phyloP scores from a whole-genome alignment of 2,329 filamentous ascomycete species.

The Pestalotiopsis sp. region DNA sequence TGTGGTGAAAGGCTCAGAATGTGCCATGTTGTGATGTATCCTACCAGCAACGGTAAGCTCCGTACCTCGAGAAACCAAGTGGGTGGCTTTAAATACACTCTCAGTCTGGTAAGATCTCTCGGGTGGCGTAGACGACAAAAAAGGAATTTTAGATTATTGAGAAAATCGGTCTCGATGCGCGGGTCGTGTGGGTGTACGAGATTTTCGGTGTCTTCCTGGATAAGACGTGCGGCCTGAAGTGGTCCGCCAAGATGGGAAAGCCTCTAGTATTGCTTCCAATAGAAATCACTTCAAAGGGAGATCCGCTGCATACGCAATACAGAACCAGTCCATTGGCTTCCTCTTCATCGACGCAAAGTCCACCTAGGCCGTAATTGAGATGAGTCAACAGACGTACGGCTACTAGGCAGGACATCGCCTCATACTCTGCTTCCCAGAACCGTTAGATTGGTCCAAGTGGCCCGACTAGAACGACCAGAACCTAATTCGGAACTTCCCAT shows the following conservation, averaged over 20 bases:
- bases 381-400: not conserved
- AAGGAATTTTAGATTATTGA: not conserved
- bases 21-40: not conserved
- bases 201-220: not conserved
- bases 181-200: not conserved
- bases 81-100: too few relatives aligned
- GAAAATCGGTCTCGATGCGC: not conserved
- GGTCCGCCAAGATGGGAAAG: not conserved
- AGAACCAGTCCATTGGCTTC: not conserved
- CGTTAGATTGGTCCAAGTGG: not conserved
- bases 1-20: not conserved
- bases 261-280: not conserved
- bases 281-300: not conserved
- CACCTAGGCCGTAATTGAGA: not conserved
- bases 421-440: not conserved
- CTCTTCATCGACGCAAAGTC: not conserved
- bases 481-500: not conserved
- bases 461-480: not conserved
- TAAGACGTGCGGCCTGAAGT: not conserved
- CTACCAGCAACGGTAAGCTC: too few relatives aligned
- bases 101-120: not conserved
- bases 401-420: not conserved
- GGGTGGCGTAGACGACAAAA: not conserved
- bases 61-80: too few relatives aligned
- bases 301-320: not conserved